Evolutionary conservation across 768 basidiomycete genomes (phyloP).

Genomic region (Mrakia frigida): DNA sequence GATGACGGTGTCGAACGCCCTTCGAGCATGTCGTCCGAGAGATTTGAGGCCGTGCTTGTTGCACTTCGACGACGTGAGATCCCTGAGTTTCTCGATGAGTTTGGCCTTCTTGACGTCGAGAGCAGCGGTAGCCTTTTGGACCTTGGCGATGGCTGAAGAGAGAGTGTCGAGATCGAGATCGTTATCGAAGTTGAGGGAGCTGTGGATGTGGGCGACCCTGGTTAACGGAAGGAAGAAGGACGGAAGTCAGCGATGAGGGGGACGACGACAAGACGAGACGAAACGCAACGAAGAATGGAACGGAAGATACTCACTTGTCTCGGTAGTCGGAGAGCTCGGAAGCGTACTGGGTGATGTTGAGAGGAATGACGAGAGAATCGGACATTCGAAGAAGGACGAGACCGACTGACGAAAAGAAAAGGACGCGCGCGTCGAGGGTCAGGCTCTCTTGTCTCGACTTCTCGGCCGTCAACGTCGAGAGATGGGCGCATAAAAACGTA

Average conservation of each 20-base stretch:
- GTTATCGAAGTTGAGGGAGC: constrained; percentile 31
- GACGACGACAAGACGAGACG: background rate
- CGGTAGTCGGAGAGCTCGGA: constrained; percentile 56
- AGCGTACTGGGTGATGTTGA: constrained; percentile 66
- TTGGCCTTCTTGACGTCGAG: constrained; percentile 41
- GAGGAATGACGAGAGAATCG: constrained; percentile 55
- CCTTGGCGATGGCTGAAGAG: constrained; percentile 38
- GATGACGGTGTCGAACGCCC: background rate
- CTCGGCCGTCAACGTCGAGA: no score
- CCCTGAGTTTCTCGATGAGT: constrained; percentile 36
- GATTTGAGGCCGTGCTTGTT: background rate
- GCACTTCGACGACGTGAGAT: constrained; percentile 31
- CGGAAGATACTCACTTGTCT: constrained; percentile 47
- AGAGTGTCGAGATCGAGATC: constrained; percentile 41
- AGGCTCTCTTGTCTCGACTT: background rate
- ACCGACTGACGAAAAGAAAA: constrained; percentile 10
- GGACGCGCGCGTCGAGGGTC: background rate
- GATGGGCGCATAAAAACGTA: no score
- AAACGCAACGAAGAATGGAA: no score
- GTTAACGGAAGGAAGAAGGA: background rate
- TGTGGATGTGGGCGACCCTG: constrained; percentile 54
- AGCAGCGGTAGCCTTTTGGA: constrained; percentile 41
- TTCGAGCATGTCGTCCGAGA: background rate
- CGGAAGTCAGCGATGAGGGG: background rate
- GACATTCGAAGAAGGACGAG: constrained; percentile 50